These are phyloP conservation scores for Gossypium raimondii DNA, from an alignment of 345 rosid genomes.

Conservation along the genomic window DNA sequence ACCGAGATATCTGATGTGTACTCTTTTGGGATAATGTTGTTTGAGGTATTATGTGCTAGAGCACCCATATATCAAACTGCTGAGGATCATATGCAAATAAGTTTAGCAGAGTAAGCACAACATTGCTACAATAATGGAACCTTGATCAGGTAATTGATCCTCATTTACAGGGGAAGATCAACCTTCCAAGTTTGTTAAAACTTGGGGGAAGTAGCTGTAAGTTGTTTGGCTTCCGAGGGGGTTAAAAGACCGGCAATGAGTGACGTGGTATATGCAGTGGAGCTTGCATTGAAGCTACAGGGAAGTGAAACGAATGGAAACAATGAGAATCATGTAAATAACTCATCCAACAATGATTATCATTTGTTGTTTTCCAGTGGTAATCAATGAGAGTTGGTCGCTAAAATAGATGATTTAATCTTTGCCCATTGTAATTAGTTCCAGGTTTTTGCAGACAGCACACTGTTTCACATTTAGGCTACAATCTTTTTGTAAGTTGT, in stretches of 20 bases:
- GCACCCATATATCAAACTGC: conserved; percentile 27
- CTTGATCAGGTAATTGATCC: conserved; percentile 30
- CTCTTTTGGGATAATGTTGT: background rate
- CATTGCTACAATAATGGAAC: conserved; percentile 35
- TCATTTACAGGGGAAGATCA: conserved; percentile 26
- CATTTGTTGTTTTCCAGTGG: background rate
- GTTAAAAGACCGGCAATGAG: conserved; percentile 35
- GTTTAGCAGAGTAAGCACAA: conserved; percentile 38
- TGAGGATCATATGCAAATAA: conserved; percentile 30
- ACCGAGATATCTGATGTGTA: background rate
- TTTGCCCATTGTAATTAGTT: background rate
- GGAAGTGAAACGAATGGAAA: background rate
- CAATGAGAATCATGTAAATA: background rate
- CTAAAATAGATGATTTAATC: background rate
- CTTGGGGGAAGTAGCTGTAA: conserved; percentile 28
- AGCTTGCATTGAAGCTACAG: conserved; percentile 26
- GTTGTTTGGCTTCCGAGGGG: conserved; percentile 35
- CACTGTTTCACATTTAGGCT: too few species aligned
- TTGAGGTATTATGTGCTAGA: conserved; percentile 15
- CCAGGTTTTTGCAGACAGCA: too few species aligned
- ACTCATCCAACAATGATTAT: background rate
- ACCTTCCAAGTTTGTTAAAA: conserved; percentile 22
- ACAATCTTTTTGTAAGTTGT: too few species aligned
- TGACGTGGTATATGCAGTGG: conserved; percentile 39
- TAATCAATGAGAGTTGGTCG: background rate